Evolutionary conservation across 176 grass and related monocot species (phyloP).

Genomic region (maize (Zea mays)): Zm-B73-REFERENCE-NAM-5.0 NC_050103.1:126685501-126686000

Average conservation of each 20-base stretch:
- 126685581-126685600: conserved; percentile 59
- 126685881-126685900: conserved; percentile 98
- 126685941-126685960: conserved; percentile 70
- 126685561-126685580: conserved; percentile 19
- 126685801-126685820: conserved; percentile 42
- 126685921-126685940: conserved; percentile 86
- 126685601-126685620: conserved; percentile 74
- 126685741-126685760: conserved; percentile 25
- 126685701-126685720: conserved; percentile 74
- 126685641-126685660: conserved; percentile 46
- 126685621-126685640: conserved; percentile 63
- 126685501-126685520: conserved; percentile 51
- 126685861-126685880: conserved; percentile 57
- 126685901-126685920: conserved; percentile 98
- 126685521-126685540: conserved; percentile 28
- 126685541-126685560: neutral
- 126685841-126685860: conserved; percentile 79
- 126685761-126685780: neutral
- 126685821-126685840: conserved; percentile 76
- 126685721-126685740: conserved; percentile 51
- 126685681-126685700: conserved; percentile 28
- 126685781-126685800: neutral
- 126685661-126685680: conserved; percentile 46
- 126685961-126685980: conserved; percentile 87
- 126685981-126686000: conserved; percentile 98